These are phyloP conservation scores for Aspergillus diversus DNA, from an alignment of 495 filamentous ascomycete genomes.

Conservation along the genomic window DNA sequence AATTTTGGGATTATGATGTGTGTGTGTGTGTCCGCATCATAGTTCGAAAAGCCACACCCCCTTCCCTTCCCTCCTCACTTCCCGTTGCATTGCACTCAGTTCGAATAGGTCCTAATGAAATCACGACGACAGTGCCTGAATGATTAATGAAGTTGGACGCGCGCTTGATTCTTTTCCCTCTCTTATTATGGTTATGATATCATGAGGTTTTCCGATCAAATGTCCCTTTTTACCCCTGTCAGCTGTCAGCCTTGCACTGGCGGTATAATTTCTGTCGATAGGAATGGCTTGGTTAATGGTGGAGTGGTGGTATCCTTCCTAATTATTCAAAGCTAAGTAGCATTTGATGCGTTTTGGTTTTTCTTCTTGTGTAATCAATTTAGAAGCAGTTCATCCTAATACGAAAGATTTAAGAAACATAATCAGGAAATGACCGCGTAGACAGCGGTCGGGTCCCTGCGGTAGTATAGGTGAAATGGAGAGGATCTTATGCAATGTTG, in stretches of 20 bases:
- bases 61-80: neutral
- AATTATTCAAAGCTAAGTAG: neutral
- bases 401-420: neutral
- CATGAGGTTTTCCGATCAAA: neutral
- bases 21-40: neutral
- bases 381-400: slow-evolving; percentile 1
- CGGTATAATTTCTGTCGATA: neutral
- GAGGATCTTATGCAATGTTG: no score
- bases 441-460: neutral
- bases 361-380: slow-evolving; percentile 9
- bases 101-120: slow-evolving; percentile 34
- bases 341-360: slow-evolving; percentile 13
- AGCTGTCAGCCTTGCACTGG: neutral
- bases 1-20: neutral
- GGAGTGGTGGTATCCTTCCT: neutral
- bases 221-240: neutral
- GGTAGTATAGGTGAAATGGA: neutral
- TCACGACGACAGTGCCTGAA: slow-evolving; percentile 11
- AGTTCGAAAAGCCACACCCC: no score
- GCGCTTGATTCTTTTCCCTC: neutral
- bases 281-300: neutral
- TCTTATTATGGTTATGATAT: neutral
- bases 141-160: no score
- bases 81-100: slow-evolving; percentile 6
- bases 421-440: no score